These are phyloP conservation scores for Xylariaceae sp. DNA, from an alignment of 2,329 filamentous ascomycete genomes.

Conservation along the genomic window DNA sequence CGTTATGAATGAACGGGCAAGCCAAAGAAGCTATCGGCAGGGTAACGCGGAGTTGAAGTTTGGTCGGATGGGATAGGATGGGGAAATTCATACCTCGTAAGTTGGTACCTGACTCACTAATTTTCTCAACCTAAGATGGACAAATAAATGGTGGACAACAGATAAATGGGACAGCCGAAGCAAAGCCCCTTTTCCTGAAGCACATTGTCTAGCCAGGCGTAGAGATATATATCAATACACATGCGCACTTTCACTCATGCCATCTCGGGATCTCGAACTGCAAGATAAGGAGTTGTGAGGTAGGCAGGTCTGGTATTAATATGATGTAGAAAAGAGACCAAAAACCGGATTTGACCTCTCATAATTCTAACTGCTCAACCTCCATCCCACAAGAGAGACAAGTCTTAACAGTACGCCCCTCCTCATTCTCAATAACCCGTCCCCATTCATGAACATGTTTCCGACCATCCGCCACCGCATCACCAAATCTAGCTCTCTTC, in stretches of 20 bases:
- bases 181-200: neutral
- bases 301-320: neutral
- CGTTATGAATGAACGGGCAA: too few relatives aligned
- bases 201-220: too few relatives aligned
- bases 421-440: constrained; percentile 59
- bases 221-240: too few relatives aligned
- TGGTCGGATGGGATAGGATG: too few relatives aligned
- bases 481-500: constrained; percentile 62
- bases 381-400: constrained; percentile 73
- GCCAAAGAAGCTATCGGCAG: too few relatives aligned
- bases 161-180: neutral
- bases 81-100: too few relatives aligned
- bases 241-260: too few relatives aligned
- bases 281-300: neutral
- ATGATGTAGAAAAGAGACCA: neutral
- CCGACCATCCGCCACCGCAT: constrained; percentile 59
- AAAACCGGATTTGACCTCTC: constrained; percentile 12
- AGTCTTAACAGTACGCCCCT: constrained; percentile 74
- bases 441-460: constrained; percentile 90
- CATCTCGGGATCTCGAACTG: too few relatives aligned
- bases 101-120: too few relatives aligned
- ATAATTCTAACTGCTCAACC: constrained; percentile 69
- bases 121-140: neutral
- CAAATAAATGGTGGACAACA: neutral
- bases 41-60: too few relatives aligned